Conservation (phyloP, 768 basidiomycete species). For the Fomitopsis serialis region DNA sequence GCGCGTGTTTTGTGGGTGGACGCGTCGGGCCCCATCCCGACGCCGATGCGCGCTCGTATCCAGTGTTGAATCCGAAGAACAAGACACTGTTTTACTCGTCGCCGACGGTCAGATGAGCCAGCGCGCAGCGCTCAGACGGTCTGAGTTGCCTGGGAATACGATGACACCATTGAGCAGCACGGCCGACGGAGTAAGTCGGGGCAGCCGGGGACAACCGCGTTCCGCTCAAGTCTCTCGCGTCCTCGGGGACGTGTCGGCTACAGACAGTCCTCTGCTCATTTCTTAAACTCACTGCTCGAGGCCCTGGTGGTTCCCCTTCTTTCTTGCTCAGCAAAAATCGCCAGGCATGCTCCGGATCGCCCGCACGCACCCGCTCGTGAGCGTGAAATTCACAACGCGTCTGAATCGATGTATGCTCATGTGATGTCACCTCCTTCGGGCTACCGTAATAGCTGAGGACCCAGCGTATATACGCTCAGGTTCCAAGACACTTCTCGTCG, state of each 20-base stretch:
- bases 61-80: too few species aligned
- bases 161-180: not conserved
- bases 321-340: not conserved
- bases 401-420: constrained; percentile 17
- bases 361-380: constrained; percentile 17
- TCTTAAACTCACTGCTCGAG: not conserved
- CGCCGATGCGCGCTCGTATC: too few species aligned
- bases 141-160: too few species aligned
- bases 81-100: too few species aligned
- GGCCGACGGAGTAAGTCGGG: constrained; percentile 10
- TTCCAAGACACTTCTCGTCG: constrained; percentile 24
- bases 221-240: not conserved
- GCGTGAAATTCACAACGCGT: constrained; percentile 3
- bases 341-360: constrained; percentile 15
- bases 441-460: constrained; percentile 8
- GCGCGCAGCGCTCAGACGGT: not conserved
- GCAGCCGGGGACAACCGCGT: constrained; percentile 4
- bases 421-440: constrained; percentile 21
- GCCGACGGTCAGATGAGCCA: too few species aligned
- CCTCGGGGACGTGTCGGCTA: not conserved
- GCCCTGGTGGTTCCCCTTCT: not conserved
- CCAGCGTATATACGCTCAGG: constrained; percentile 3
- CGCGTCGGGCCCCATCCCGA: too few species aligned
- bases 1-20: too few species aligned
- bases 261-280: not conserved